Evolutionary conservation across 768 basidiomycete species (phyloP), one percentile per base, ranked within the genome.

Genomic region (Boletus rubropictus): DNA sequence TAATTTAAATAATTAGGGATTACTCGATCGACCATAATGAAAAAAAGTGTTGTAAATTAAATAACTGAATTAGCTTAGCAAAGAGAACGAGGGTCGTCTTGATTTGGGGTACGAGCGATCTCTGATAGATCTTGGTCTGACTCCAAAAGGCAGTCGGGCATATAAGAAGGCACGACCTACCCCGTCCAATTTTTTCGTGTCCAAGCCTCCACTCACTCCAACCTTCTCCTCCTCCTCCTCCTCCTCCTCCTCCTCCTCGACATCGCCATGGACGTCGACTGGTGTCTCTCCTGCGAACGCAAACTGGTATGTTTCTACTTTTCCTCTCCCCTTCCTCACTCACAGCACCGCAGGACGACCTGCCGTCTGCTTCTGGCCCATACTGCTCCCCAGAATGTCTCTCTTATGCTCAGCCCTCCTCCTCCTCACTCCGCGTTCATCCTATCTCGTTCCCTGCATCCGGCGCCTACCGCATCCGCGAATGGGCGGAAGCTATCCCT

Each of bases 221-320:
- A 7, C 10, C 28, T 28, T 18, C 5, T 33, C 20, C 18, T 17
- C 40, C 17, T 14, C 39, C 24, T 8, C 24, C 2, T 25, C 24
- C 4, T 25, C 24, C 24, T 25, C 24, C 12, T 31, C 18, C 1
- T 33, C 39, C 25, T 14, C 35, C 11, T 14, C 10, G n/a, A n/a
- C n/a, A n/a, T 3, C 1, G 63, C 67, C 56, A 79, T 83, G 75
- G 83, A 84, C 66, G 74, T 76, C 54, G 78, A 84, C 70, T 84
- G 81, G 81, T 88, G 85, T 62, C 70, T 86, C 54, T 70, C 72
- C 46, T 88, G 85, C 71, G 72, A 74, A 54, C 72, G 75, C 53
- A 76, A 73, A 54, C 65, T 82, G 52, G 84, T 79, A 62, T 31
- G 79, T 77, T 0, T 20, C 21, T 32, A 28, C 27, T 32, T n/a